Base-by-base conservation (phyloP, 371 early-diverging fungal species). In the Mortierella sp. region DNA sequence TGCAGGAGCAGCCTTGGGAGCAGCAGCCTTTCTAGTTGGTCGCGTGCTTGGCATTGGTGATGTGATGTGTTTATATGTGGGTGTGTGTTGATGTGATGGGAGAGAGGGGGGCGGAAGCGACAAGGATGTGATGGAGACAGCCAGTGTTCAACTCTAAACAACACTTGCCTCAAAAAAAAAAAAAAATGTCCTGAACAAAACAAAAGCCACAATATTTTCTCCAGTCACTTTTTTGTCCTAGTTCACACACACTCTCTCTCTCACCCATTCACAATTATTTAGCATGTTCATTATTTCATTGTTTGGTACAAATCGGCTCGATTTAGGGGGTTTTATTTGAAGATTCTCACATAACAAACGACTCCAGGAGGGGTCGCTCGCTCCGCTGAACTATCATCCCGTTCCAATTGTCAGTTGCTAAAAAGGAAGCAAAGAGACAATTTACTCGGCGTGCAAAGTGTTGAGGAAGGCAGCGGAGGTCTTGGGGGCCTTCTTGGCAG, bases 401-500 rank as follows among this genome's bases (percentile, higher is more conserved):
- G 53, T 40, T 64, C n/a, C 34, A 50, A 40, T 45, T 68, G 65
- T 39, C 66, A 74, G 31, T 29, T 63, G 50, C 40, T 50, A 53
- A 73, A 53, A 53, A 64, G 34, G 64, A 64, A 29, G 39, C 52
- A 29, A 66, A 70, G 26, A 45, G 63, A 79, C 63, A 73, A 71
- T 75, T 80, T 85, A 85, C 85, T 80, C 85, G 73, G 74, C 41
- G 80, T 76, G 68, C 71, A 86, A 68, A 66, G 71, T 70, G 64
- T 78, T 52, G 48, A 83, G 76, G 83, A 83, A 83, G 70, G 86
- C 86, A 85, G 76, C 89, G 66, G 92, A 87, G 83, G 85, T 82
- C 92, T 93, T 91, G 85, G 85, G 73, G 79, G 88, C 91, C 91
- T 92, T 93, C 88, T 91, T 91, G 79, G 86, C 79, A 61, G 83